phyloP scores from a whole-genome alignment of 768 basidiomycete species.

The Cystobasidium ongulense region DNA sequence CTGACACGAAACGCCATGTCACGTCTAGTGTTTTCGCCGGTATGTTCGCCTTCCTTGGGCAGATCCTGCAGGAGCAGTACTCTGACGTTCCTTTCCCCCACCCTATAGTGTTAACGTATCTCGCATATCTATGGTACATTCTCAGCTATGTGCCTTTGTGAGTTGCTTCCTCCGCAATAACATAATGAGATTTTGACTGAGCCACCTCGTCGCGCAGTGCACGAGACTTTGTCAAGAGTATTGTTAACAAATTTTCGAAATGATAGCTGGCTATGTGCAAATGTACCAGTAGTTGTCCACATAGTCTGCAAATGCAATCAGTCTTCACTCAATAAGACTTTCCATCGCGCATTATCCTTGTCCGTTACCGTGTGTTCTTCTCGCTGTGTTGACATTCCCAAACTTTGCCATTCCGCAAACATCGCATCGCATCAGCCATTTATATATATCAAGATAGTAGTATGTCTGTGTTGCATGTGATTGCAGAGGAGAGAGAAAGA shows the following conservation, averaged over 20 bases:
- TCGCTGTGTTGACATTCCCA: too few relatives aligned
- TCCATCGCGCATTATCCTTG: too few relatives aligned
- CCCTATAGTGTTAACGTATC: slow-evolving; percentile 18
- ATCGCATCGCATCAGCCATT: too few relatives aligned
- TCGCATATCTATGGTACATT: slow-evolving; percentile 26
- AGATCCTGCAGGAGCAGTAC: not conserved
- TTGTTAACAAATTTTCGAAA: not conserved
- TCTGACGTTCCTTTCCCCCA: not conserved
- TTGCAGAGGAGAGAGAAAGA: not conserved
- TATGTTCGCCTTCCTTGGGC: not conserved
- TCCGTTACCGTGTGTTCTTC: too few relatives aligned
- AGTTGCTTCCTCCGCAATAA: not conserved
- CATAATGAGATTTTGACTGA: too few relatives aligned
- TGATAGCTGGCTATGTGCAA: too few relatives aligned
- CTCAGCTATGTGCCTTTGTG: slow-evolving; percentile 20
- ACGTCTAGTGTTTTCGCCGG: not conserved
- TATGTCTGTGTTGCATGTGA: not conserved
- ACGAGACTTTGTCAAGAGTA: slow-evolving; percentile 18
- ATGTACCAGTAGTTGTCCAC: too few relatives aligned
- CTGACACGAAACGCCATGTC: not conserved
- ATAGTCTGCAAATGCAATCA: too few relatives aligned
- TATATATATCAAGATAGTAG: too few relatives aligned
- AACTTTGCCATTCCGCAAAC: too few relatives aligned
- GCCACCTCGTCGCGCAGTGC: not conserved
- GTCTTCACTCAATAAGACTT: too few relatives aligned